Base-by-base conservation (phyloP, 1,139 yeast genomes). In the Sugiyamaella neomexicana region DNA sequence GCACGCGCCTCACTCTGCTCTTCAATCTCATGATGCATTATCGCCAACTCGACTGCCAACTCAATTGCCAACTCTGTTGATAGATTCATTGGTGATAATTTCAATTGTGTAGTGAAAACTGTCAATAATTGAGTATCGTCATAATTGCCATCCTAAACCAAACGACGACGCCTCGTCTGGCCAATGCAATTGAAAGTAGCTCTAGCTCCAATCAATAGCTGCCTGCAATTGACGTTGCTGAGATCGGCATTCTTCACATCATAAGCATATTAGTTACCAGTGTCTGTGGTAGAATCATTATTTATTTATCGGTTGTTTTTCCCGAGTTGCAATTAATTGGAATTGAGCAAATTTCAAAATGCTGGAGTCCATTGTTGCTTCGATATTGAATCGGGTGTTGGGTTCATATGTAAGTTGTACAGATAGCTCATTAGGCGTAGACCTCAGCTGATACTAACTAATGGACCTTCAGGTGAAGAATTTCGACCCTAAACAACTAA, bases 401-500 rank as follows among this genome's bases (percentile, higher is more conserved):
- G 83, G 66, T 54, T 60, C 31, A 48, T 45, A 45, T 36, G 49
- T 32, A 12, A 46, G 36, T 47, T 25, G 37, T 10, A 17, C 15
- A n/a, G 3, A 20, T 3, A 3, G n/a, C 2, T 29, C 34, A 12
- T 29, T 4, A 29, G 13, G 25, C 43, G 20, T 29, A 10, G 10
- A 23, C 41, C 44, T 25, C 17, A 9, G 40, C 37, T 27, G 43
- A 23, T 27, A 29, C 50, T 43, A 27, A 37, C 56, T 47, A 41
- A 20, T 48, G 38, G n/a, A 27, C 32, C 13, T 13, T 15, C 87
- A 93, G 73, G 93, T 95, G 52, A 96, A 95, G 72, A 87, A 93
- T 70, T 93, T 93, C 68, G 99, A 95, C 71, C 91, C 97, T 12
- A 88, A 88, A 62, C 97, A 91, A 67, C 75, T 93, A 66, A 90